Base-by-base conservation (phyloP, 495 filamentous ascomycete species). In the Hypoxylon fragiforme region DNA sequence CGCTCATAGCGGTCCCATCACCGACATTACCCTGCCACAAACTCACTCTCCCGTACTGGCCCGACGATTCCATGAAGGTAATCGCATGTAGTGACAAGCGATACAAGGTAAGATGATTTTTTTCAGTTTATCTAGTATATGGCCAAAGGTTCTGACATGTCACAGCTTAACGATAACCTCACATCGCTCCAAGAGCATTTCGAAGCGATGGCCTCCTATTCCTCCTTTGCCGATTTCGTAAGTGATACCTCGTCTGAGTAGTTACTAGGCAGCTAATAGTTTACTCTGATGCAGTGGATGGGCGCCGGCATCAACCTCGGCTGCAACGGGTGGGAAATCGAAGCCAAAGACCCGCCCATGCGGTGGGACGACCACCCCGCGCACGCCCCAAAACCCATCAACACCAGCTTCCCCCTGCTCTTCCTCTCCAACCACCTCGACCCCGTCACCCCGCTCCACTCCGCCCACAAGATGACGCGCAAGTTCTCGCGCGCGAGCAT, bases 401-500 rank as follows among this genome's bases (percentile, higher is more conserved):
- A 75, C 12, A 85, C 81, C 3, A 70, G 76, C 0, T 77, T 81
- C 54, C 84, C 84, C 0, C 57, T 88, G 26, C 68, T 88, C 9
- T 80, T 88, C 45, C 65, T 87, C 1, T 78, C 75, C 41, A 86
- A 81, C 60, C 75, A 71, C 0, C 66, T 77, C 11, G 84, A 88
- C 42, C 85, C 84, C 0, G 83, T 86, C 24, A 85, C 81, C 0
- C 77, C 83, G 3, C 62, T 85, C 3, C 19, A 44, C 14, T 67
- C 73, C n/a, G 80, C 74, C 0, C 67, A 76, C n/a, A 74, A 76
- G 36, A 81, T 81, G 79, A 69, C 79, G 14, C 61, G 63, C 22
- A 68, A 69, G 53, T 81, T 79, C 40, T 53, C 68, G 4, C 66
- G 63, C n/a, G 70, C 78, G 0, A 73, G 73, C 1, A 60, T 81